Evolutionary conservation across 768 basidiomycete genomes (phyloP).

Genomic region (Kwoniella europaea): DNA sequence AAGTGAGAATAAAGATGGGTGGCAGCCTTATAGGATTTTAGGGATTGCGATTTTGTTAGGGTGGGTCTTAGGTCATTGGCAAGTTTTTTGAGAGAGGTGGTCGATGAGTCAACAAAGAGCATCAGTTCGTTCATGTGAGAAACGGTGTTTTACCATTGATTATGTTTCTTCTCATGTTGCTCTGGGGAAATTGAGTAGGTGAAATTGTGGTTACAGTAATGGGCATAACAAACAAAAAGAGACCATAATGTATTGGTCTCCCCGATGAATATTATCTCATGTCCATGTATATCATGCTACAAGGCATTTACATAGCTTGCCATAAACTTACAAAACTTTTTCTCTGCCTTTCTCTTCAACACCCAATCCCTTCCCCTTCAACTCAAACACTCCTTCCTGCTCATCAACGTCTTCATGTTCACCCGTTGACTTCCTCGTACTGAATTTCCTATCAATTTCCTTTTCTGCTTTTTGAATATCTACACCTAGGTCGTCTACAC

Average conservation of each 20-base stretch:
- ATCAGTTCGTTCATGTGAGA: too few relatives aligned
- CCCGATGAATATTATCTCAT: too few relatives aligned
- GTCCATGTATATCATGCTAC: too few relatives aligned
- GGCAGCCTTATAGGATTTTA: slow-evolving; percentile 8
- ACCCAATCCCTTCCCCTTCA: slow-evolving; percentile 33
- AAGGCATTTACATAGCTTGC: too few relatives aligned
- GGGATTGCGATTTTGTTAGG: slow-evolving; percentile 3
- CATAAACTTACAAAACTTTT: slow-evolving; percentile 23
- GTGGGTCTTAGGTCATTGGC: slow-evolving; percentile 1
- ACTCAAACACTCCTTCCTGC: slow-evolving; percentile 11
- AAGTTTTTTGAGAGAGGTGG: not conserved
- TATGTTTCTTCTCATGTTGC: too few relatives aligned
- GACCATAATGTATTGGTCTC: too few relatives aligned
- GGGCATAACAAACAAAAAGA: too few relatives aligned
- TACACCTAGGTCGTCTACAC: slow-evolving; percentile 32
- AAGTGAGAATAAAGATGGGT: slow-evolving; percentile 4
- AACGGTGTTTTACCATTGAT: too few relatives aligned
- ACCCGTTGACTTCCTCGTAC: slow-evolving; percentile 12
- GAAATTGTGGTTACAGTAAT: too few relatives aligned
- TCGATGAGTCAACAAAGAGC: too few relatives aligned
- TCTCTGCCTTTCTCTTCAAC: slow-evolving; percentile 23
- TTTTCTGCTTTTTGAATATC: slow-evolving; percentile 48
- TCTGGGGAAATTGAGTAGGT: too few relatives aligned
- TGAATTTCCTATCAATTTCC: slow-evolving; percentile 42
- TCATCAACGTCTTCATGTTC: not conserved